Conservation (phyloP, 139 green algal genomes). For the Coelastrella sp. region DNA sequence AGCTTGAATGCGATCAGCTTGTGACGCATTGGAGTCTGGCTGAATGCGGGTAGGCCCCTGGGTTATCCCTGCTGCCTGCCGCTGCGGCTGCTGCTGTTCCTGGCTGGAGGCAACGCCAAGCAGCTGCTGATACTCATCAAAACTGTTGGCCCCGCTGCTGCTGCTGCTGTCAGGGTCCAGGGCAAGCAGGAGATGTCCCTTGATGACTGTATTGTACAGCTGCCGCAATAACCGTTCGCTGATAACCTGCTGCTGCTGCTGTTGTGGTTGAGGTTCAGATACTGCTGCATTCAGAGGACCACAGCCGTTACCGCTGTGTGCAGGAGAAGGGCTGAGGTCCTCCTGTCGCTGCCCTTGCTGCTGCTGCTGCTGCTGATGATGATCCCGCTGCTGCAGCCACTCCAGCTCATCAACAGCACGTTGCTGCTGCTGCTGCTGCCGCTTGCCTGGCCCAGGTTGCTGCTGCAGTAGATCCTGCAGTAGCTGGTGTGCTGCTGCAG, state of each 20-base stretch:
- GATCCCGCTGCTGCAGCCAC: neutral
- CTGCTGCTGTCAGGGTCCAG: neutral
- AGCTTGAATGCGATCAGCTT: conserved; percentile 1
- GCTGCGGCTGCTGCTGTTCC: too few species aligned
- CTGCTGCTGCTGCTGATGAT: conserved; percentile 9
- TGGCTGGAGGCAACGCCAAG: neutral
- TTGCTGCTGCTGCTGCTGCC: neutral
- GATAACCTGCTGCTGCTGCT: neutral
- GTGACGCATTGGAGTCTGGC: neutral
- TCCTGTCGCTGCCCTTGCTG: neutral
- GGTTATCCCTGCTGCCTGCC: too few species aligned
- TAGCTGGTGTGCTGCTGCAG: neutral
- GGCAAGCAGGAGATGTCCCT: conserved; percentile 37
- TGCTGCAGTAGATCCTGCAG: conserved; percentile 17
- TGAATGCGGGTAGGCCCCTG: too few species aligned
- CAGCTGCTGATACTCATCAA: conserved; percentile 5
- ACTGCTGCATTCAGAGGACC: too few species aligned
- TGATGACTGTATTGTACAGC: conserved; percentile 34
- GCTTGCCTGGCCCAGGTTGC: neutral
- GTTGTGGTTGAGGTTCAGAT: neutral
- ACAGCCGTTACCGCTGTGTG: neutral
- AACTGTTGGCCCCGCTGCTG: conserved; percentile 44
- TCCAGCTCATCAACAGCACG: neutral
- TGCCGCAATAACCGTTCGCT: conserved; percentile 13
- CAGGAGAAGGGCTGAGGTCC: neutral